A percentile compares a stretch with the other conserved stretches of the same genome.
Conservation (phyloP, 2,329 filamentous ascomycete genomes). For the Beauveria sp. region DNA sequence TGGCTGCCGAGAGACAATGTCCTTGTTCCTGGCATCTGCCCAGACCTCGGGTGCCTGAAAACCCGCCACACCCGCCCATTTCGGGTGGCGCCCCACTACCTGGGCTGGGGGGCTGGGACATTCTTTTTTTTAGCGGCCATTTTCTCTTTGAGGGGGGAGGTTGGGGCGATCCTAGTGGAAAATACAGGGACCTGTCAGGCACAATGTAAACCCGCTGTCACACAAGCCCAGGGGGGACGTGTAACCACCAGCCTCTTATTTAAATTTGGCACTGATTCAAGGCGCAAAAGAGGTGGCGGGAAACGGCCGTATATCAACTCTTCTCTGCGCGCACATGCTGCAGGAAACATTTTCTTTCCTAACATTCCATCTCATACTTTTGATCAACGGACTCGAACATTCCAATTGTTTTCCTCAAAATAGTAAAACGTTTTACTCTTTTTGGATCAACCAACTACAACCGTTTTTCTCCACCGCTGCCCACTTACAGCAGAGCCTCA, state of each 20-base stretch:
- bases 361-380: conserved; percentile 1
- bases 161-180: background rate
- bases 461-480: background rate
- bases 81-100: too few species aligned
- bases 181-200: background rate
- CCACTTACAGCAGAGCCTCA: background rate
- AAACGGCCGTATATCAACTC: conserved; percentile 1
- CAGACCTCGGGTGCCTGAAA: too few species aligned
- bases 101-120: background rate
- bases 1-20: too few species aligned
- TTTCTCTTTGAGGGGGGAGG: background rate
- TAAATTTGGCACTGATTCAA: background rate
- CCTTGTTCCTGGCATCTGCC: too few species aligned
- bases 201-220: too few species aligned
- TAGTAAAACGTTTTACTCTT: background rate
- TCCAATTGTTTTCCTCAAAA: background rate
- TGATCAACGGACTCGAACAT: background rate
- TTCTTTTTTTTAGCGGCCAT: background rate
- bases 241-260: background rate
- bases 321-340: background rate
- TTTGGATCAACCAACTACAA: background rate
- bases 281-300: conserved; percentile 12
- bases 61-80: too few species aligned
- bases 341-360: background rate
- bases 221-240: background rate